A percentile compares a stretch with the other conserved stretches of the same genome.
phyloP scores from a whole-genome alignment of 75 land plant species.

The Cryptomeria japonica region DNA sequence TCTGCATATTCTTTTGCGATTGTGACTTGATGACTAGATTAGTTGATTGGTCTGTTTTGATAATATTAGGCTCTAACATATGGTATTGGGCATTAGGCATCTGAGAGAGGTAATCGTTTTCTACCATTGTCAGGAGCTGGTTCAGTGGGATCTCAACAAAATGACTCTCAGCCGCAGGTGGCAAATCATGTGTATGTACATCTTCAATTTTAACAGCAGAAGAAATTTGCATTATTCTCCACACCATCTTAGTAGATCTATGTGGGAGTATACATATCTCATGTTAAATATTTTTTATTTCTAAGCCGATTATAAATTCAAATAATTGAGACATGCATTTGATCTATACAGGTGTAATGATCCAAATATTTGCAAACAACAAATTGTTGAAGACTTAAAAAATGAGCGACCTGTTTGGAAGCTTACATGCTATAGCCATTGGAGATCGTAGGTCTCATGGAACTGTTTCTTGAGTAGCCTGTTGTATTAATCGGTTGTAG shows the following conservation, averaged over 20 bases:
- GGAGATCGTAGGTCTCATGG: slow-evolving; percentile 40
- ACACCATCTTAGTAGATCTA: not conserved
- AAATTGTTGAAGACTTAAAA: slow-evolving; percentile 59
- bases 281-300: not conserved
- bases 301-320: not conserved
- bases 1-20: not conserved
- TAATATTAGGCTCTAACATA: not conserved
- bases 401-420: slow-evolving; percentile 77
- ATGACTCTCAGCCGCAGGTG: slow-evolving; percentile 36
- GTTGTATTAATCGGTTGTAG: not conserved
- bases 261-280: not conserved
- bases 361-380: slow-evolving; percentile 58
- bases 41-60: not conserved
- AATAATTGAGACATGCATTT: not conserved
- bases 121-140: slow-evolving; percentile 5
- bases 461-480: not conserved
- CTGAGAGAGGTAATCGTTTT: not conserved
- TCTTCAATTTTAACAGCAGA: not conserved
- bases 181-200: slow-evolving; percentile 51
- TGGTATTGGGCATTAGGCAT: not conserved
- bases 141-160: slow-evolving; percentile 21
- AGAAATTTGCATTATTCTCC: not conserved
- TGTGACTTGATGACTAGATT: not conserved
- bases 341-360: slow-evolving; percentile 57
- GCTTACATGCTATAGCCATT: slow-evolving; percentile 77